Conservation (phyloP, 2,329 filamentous ascomycete species). For the Dothistroma septosporum region DNA sequence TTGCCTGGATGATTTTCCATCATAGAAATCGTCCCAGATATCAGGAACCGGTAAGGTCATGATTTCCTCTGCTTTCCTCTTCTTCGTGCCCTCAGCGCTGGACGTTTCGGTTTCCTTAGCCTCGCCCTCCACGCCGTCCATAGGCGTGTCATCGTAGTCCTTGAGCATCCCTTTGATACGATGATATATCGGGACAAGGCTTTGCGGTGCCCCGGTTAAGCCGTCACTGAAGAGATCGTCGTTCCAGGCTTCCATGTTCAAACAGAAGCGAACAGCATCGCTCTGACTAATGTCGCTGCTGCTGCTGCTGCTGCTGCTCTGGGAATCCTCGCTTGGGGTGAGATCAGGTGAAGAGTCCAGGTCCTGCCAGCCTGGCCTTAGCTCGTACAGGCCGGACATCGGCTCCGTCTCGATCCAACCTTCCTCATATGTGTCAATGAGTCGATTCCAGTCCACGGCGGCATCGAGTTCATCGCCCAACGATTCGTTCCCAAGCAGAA, state of each 20-base stretch:
- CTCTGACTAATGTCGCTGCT: conserved; percentile 41
- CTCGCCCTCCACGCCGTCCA: conserved; percentile 10
- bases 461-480: not conserved
- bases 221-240: conserved; percentile 18
- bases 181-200: conserved; percentile 21
- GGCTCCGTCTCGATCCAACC: conserved; percentile 6
- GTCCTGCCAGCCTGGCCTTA: conserved; percentile 20
- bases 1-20: not conserved
- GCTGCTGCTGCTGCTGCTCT: conserved; percentile 31
- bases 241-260: conserved; percentile 19
- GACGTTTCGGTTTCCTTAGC: conserved; percentile 3
- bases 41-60: conserved; percentile 16
- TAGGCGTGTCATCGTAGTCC: conserved; percentile 15
- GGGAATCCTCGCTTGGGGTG: conserved; percentile 29
- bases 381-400: conserved; percentile 5
- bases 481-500: not conserved
- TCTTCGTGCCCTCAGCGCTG: conserved; percentile 9
- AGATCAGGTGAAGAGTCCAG: conserved; percentile 26
- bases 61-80: conserved; percentile 21
- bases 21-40: conserved; percentile 9
- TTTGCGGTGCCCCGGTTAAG: conserved; percentile 14
- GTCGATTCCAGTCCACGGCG: not conserved
- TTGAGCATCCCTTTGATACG: conserved; percentile 22
- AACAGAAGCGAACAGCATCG: conserved; percentile 20
- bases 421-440: not conserved